Evolutionary conservation across 2,329 filamentous ascomycete genomes (phyloP).

Genomic region (Drechslera avenae): DNA sequence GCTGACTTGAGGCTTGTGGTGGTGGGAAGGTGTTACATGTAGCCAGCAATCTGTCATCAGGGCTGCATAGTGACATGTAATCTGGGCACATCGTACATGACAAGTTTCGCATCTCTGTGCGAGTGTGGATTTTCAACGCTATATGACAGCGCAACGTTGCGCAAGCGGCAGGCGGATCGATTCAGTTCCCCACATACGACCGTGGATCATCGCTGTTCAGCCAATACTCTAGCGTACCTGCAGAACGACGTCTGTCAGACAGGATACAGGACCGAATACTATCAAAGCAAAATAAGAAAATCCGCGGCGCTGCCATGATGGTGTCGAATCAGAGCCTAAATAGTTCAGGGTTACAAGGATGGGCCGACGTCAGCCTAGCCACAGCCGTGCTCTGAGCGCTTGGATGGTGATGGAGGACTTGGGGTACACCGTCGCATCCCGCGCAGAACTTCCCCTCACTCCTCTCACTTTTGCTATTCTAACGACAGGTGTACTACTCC

Average conservation of each 20-base stretch:
- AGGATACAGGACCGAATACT: no score
- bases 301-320: background rate
- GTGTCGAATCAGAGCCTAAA: no score
- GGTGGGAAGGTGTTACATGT: no score
- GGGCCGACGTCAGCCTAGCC: slow-evolving; percentile 8
- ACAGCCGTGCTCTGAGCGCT: slow-evolving; percentile 7
- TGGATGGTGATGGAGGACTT: slow-evolving; percentile 7
- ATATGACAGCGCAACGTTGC: background rate
- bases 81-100: background rate
- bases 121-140: background rate
- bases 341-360: slow-evolving; percentile 3
- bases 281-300: no score
- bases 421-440: slow-evolving; percentile 7
- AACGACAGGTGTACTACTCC: background rate
- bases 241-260: no score
- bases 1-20: no score
- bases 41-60: no score
- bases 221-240: background rate
- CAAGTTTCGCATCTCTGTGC: background rate
- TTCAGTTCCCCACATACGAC: background rate
- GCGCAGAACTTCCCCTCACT: slow-evolving; percentile 8
- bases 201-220: background rate
- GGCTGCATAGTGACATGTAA: no score
- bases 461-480: background rate
- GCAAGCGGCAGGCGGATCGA: background rate